Base-by-base conservation (phyloP, 257 asterid genomes). In the Galeopsis tetrahit region DNA sequence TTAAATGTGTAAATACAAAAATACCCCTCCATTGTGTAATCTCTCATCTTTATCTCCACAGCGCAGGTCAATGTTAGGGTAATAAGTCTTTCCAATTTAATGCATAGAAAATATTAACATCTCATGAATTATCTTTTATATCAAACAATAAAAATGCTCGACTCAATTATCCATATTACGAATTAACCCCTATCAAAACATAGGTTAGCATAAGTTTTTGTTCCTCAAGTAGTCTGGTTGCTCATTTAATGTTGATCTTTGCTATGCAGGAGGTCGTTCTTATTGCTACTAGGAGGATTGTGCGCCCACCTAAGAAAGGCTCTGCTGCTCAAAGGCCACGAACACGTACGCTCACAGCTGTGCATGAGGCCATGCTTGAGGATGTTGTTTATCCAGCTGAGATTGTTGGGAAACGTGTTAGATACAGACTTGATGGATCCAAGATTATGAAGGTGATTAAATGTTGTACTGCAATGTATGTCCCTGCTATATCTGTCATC, bases 221-320 rank as follows among this genome's bases (percentile, higher is more conserved):
- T 34, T 35, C 2, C 67, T 52, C 1, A 42, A 53, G 59, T 11
- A 4, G 0, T 21, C 3, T 35, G 64, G 15, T 52, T 71, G 6
- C 66, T 68, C n/a, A 40, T 9, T 46, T 39, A 67, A 2, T 63
- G 28, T 53, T 36, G 1, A 6, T 7, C 77, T 33, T 36, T 28
- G 4, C 7, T 31, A 21, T 70, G 62, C 74, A 92, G 96, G 96
- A 89, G 63, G 98, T 92, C 39, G 88, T 92, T 78, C 48, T 92
- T 44, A 78, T 88, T 80, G 92, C 94, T 0, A 86, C 96, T 53
- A 68, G 98, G 63, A 92, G 98, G 88, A 88, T 86, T 15, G 59
- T 86, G 65, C 88, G 96, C 80, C 96, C 96, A 43, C 98, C 96
- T 1, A 92, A 88, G 94, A 92, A 89, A 76, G 96, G 98, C 44